Percentiles rank a stretch among this genome's conserved stretches.
phyloP scores from a whole-genome alignment of 1,284 basidiomycete species.

The Boletus semigastroideus region DNA sequence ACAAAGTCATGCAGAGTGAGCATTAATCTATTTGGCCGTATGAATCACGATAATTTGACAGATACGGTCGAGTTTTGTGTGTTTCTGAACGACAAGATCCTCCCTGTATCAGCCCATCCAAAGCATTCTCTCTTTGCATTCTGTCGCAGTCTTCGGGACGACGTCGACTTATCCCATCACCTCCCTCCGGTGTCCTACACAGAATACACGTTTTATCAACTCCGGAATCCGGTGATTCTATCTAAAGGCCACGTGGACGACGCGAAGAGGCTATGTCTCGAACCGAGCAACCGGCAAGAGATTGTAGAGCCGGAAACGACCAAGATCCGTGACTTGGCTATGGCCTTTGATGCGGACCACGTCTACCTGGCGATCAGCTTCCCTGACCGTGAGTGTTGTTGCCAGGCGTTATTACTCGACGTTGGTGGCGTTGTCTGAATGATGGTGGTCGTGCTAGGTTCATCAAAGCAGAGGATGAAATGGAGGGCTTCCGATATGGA shows the following conservation, averaged over 20 bases:
- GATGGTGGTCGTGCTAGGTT: no score
- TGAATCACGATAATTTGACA: background rate
- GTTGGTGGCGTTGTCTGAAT: no score
- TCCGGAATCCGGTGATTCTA: background rate
- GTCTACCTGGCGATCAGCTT: background rate
- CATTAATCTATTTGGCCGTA: no score
- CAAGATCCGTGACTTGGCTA: background rate
- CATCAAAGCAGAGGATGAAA: background rate
- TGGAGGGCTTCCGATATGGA: background rate
- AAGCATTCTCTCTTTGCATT: background rate
- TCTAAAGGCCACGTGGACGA: background rate
- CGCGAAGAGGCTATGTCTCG: background rate
- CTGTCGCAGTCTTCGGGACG: background rate
- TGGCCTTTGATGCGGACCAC: background rate
- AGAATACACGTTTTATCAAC: background rate
- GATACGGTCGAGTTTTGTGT: background rate
- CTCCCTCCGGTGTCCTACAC: background rate
- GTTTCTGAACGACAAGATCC: background rate
- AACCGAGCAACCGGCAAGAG: background rate
- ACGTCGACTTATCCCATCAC: background rate
- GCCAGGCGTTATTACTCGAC: background rate
- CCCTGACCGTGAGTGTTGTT: background rate
- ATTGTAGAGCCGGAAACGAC: background rate
- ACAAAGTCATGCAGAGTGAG: no score
- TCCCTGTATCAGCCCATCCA: background rate